Conservation (phyloP, 306 rosid species). For the Vigna hirtella region DNA sequence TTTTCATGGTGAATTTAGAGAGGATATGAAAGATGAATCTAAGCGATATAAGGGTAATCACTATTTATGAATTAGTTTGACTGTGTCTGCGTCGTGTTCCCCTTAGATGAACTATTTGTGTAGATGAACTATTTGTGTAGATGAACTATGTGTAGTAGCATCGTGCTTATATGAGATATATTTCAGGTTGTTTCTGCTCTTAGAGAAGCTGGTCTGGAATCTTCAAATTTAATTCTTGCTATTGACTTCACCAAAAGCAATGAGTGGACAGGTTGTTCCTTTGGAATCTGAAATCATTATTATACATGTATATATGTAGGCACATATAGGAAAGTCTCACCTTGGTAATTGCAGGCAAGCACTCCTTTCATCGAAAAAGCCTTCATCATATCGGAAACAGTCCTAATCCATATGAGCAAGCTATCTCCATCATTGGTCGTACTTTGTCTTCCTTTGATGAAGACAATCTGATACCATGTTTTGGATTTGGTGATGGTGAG, state of each 20-base stretch:
- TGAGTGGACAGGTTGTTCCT: slow-evolving; percentile 91
- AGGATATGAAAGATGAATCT: slow-evolving; percentile 22
- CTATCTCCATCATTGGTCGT: slow-evolving; percentile 87
- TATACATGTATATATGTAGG: slow-evolving; percentile 11
- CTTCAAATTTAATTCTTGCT: slow-evolving; percentile 91
- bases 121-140: background rate
- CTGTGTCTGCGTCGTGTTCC: background rate
- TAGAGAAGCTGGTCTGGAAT: slow-evolving; percentile 95
- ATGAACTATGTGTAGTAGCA: background rate
- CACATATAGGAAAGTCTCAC: slow-evolving; percentile 33
- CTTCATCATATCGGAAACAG: slow-evolving; percentile 72
- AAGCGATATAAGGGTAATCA: background rate
- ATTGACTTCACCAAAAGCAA: slow-evolving; percentile 98
- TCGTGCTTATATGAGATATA: slow-evolving; percentile 10
- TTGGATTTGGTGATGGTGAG: slow-evolving; percentile 97
- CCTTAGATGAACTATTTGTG: background rate
- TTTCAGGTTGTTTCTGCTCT: slow-evolving; percentile 85
- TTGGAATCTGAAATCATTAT: slow-evolving; percentile 7
- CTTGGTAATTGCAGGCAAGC: slow-evolving; percentile 65
- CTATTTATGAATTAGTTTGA: background rate
- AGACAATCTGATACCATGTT: slow-evolving; percentile 94
- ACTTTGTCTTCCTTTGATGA: slow-evolving; percentile 93
- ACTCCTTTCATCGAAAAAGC: slow-evolving; percentile 80
- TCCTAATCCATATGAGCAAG: slow-evolving; percentile 97
- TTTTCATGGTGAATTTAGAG: slow-evolving; percentile 23